phyloP scores from a whole-genome alignment of 768 basidiomycete species.

The Tricholoma bakamatsutake region DNA sequence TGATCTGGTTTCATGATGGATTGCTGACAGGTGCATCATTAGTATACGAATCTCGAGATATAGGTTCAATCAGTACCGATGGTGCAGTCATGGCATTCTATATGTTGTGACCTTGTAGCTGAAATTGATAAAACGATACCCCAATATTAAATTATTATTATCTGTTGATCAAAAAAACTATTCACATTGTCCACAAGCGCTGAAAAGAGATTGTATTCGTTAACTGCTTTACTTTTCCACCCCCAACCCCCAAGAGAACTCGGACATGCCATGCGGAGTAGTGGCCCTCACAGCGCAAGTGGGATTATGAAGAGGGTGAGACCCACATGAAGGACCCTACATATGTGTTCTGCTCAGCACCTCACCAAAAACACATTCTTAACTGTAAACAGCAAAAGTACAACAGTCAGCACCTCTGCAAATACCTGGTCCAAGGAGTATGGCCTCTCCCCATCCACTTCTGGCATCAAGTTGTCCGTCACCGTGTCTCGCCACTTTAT shows the following conservation, averaged over 20 bases:
- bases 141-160: no score
- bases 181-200: no score
- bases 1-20: no score
- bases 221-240: not conserved
- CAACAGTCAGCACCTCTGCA: conserved; percentile 23
- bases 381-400: conserved; percentile 15
- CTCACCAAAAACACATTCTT: no score
- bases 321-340: no score
- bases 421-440: conserved; percentile 27
- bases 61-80: not conserved
- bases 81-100: not conserved
- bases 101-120: not conserved
- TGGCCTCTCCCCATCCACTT: conserved; percentile 9
- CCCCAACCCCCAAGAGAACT: not conserved
- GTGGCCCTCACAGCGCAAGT: not conserved
- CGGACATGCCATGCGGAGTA: not conserved
- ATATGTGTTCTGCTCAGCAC: no score
- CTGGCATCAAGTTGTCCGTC: conserved; percentile 15
- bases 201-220: not conserved
- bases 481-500: conserved; percentile 17
- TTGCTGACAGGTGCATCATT: no score
- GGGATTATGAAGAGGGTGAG: no score
- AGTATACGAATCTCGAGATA: no score
- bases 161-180: no score
- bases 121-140: not conserved